These are phyloP conservation scores for Claviceps sp. DNA, from an alignment of 2,329 filamentous ascomycete species.

Conservation along the genomic window DNA sequence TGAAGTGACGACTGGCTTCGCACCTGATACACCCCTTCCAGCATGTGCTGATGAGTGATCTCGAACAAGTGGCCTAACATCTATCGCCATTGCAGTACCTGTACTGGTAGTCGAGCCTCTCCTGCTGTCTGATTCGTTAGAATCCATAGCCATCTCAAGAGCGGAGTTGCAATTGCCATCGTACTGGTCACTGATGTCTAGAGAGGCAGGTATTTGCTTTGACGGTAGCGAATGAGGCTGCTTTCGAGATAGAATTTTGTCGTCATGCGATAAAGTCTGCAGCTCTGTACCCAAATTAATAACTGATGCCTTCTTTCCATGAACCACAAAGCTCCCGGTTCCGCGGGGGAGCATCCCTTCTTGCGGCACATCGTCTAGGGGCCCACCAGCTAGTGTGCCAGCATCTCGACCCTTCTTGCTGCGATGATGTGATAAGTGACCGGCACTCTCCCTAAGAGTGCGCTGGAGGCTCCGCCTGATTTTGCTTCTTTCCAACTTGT, in stretches of 20 bases:
- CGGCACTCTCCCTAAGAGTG: conserved; percentile 71
- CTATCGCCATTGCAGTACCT: conserved; percentile 53
- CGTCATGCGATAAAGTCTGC: conserved; percentile 62
- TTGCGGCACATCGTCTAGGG: conserved; percentile 27
- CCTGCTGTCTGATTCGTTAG: conserved; percentile 32
- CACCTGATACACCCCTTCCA: conserved; percentile 27
- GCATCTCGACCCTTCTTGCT: conserved; percentile 63
- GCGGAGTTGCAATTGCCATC: conserved; percentile 41
- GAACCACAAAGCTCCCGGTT: conserved; percentile 83
- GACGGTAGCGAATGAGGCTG: conserved; percentile 20
- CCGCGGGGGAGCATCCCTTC: conserved; percentile 64
- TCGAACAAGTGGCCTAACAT: conserved; percentile 48
- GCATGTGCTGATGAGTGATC: conserved; percentile 43
- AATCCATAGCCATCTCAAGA: conserved; percentile 29
- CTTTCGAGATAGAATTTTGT: conserved; percentile 54
- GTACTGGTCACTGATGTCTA: conserved; percentile 20
- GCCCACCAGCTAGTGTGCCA: conserved; percentile 7
- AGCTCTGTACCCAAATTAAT: conserved; percentile 94
- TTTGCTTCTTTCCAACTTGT: conserved; percentile 48
- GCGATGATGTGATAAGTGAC: conserved; percentile 51
- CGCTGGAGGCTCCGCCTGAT: conserved; percentile 79
- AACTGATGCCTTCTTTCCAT: conserved; percentile 95
- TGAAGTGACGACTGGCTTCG: conserved; percentile 32
- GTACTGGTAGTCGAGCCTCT: conserved; percentile 50
- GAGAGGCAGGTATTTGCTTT: conserved; percentile 21